Base-by-base conservation (phyloP, 2,329 filamentous ascomycete species). In the Colletotrichum tropicale region DNA sequence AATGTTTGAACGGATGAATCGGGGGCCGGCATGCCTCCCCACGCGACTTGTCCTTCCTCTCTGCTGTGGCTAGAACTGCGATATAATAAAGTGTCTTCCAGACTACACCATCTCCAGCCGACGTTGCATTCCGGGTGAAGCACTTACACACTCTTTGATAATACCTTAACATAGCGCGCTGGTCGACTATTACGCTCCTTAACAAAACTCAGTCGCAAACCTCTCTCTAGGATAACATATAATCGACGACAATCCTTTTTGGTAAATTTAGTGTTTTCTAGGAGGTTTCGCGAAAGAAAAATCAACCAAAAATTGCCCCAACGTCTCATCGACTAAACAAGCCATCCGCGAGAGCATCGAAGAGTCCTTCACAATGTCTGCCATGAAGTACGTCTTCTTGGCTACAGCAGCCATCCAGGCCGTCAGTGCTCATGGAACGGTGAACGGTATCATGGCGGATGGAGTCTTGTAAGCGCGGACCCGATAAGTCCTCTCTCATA, bases 361-460 rank as follows among this genome's bases (percentile, higher is more conserved):
- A 18, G 30, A 36, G 18, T 28, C 26, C 26, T 36, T 64, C n/a
- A 38, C 4, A 5, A 76, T 76, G 74, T 26, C 48, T 60, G 70
- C 58, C 48, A 36, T 65, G 43, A 76, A 74, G 43, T 69, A 69
- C 24, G 58, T 52, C 48, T 28, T 76, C 65, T 38, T 76, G 48
- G 70, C 58, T n/a, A 68, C 58, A 6, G 74, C 70, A 43, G 34
- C 60, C 28, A 18, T 74, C 12, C 64, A 55, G 28, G 18, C 48
- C 32, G 58, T 60, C 26, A 69, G 38, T 30, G 74, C 70, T 21
- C 74, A 76, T 21, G 74, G 74, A 18, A 76, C 74, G 10, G 74
- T 76, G 15, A 74, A 56, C 21, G 74, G 74, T 15, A 52, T 76
- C 26, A 58, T 65, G 74, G 74, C 70, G 18, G 74, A 76, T 60